These are phyloP conservation scores for Aspergillus steynii DNA, from an alignment of 495 filamentous ascomycete genomes.

Conservation along the genomic window DNA sequence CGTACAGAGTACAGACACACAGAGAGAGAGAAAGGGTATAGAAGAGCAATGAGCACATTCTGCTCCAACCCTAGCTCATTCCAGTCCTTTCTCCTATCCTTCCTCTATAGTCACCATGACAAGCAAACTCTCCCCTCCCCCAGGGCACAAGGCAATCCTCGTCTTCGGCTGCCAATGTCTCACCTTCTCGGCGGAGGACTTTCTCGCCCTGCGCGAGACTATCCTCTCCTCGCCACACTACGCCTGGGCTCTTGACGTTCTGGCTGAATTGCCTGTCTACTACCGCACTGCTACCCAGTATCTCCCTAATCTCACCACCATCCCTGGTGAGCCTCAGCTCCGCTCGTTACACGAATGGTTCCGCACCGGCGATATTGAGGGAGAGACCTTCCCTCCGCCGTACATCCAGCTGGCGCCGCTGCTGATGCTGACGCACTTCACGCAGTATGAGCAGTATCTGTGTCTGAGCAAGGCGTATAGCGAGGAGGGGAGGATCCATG, in stretches of 20 bases:
- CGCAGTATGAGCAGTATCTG: slow-evolving; percentile 28
- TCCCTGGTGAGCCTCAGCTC: slow-evolving; percentile 24
- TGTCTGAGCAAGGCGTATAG: slow-evolving; percentile 1
- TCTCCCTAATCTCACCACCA: slow-evolving; percentile 26
- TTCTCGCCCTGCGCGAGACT: slow-evolving; percentile 26
- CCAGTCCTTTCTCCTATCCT: neutral
- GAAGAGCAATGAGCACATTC: neutral
- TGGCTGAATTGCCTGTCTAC: slow-evolving; percentile 26
- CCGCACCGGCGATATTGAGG: slow-evolving; percentile 19
- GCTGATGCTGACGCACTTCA: slow-evolving; percentile 36
- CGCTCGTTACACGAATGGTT: slow-evolving; percentile 28
- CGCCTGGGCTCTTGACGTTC: slow-evolving; percentile 33
- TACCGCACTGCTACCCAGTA: slow-evolving; percentile 26
- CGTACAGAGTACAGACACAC: too few relatives aligned
- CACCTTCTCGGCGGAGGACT: slow-evolving; percentile 30
- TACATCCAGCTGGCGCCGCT: slow-evolving; percentile 39
- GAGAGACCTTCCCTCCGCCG: slow-evolving; percentile 21
- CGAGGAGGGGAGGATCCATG: neutral
- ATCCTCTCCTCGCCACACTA: slow-evolving; percentile 28
- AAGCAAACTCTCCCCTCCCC: slow-evolving; percentile 4
- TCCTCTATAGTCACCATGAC: neutral
- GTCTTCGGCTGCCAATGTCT: slow-evolving; percentile 37
- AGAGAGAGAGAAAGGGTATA: neutral
- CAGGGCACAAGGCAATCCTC: slow-evolving; percentile 17
- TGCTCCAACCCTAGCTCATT: neutral